Base-by-base conservation (phyloP, 371 early-diverging fungal genomes). In the Circinella minor region DNA sequence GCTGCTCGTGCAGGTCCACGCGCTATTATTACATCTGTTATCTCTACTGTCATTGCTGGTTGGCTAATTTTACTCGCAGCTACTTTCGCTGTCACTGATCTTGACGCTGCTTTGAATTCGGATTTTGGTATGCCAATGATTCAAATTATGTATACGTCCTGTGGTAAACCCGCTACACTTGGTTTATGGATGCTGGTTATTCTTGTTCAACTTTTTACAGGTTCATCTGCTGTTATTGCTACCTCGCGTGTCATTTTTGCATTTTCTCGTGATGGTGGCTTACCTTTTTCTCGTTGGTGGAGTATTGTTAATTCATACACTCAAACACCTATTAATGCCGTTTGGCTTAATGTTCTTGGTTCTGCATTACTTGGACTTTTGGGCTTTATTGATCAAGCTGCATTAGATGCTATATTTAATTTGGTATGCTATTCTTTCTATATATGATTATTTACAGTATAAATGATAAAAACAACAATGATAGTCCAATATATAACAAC, bases 251-350 rank as follows among this genome's bases (percentile, higher is more conserved):
- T 89, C 88, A 85, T 91, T 36, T 93, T 87, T 70, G 92, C 93
- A 17, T 91, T 93, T 74, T 84, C 92, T 51, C 82, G 93, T 36
- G 93, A 93, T 71, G 89, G 89, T 63, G 91, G 51, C 36, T 49
- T 66, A 4, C 66, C 66, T 17, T 55, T 51, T 6, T 27, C 66
- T 15, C 54, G 55, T 14, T 8, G 51, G 13, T 66, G 66, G 66
- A 27, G 49, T 13, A 6, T 27, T 6, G 57, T 20, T 43, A 64
- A 76, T 73, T 66, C 70, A 63, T 70, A 67, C 66, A 76, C 76
- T 0, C 76, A 78, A 66, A 77, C 80, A 62, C 86, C 86, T 34
- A 63, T 86, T n/a, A 83, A 87, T 83, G 72, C 88, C 17, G 86
- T 86, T 60, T 86, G 86, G 86, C 65, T 84, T 20, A 80, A 83